Evolutionary conservation across 2,329 filamentous ascomycete species (phyloP).

Genomic region (Colletotrichum sp.): DNA sequence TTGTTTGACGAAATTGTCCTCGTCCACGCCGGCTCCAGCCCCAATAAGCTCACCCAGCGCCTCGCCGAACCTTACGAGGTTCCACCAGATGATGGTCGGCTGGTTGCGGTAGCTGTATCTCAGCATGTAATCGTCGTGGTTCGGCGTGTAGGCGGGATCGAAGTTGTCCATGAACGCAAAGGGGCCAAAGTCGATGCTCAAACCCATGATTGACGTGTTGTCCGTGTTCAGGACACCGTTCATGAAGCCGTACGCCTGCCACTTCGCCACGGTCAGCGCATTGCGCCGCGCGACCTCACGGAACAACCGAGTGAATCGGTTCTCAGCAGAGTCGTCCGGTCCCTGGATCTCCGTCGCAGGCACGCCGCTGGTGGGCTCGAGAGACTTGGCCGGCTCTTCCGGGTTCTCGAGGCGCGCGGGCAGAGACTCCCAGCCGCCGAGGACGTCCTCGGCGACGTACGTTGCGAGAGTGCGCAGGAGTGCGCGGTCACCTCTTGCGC

Average conservation of each 20-base stretch:
- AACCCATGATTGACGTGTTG: constrained; percentile 88
- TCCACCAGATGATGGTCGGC: constrained; percentile 98
- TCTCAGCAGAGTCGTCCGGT: constrained; percentile 71
- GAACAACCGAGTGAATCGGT: constrained; percentile 86
- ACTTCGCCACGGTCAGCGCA: constrained; percentile 84
- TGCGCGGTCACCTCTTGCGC: constrained; percentile 77
- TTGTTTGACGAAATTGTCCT: constrained; percentile 69
- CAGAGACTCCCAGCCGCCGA: constrained; percentile 85
- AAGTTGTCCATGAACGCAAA: constrained; percentile 99
- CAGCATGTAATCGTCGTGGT: constrained; percentile 89
- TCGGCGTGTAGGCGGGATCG: constrained; percentile 92
- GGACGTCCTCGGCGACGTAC: constrained; percentile 87
- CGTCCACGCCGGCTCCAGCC: constrained; percentile 73
- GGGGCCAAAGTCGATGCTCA: constrained; percentile 93
- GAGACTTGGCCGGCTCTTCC: constrained; percentile 50
- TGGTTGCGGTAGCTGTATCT: constrained; percentile 95
- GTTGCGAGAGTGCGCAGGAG: constrained; percentile 76
- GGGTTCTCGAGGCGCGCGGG: constrained; percentile 64
- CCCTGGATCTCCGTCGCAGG: constrained; percentile 67
- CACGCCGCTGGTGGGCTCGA: constrained; percentile 54
- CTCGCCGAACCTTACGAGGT: constrained; percentile 89
- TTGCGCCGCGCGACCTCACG: constrained; percentile 87
- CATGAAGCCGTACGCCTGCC: constrained; percentile 99
- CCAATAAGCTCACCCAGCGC: constrained; percentile 87
- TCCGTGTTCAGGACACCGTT: constrained; percentile 98